Evolutionary conservation across 495 filamentous ascomycete species (phyloP).

Genomic region (Aspergillus affinis): DNA sequence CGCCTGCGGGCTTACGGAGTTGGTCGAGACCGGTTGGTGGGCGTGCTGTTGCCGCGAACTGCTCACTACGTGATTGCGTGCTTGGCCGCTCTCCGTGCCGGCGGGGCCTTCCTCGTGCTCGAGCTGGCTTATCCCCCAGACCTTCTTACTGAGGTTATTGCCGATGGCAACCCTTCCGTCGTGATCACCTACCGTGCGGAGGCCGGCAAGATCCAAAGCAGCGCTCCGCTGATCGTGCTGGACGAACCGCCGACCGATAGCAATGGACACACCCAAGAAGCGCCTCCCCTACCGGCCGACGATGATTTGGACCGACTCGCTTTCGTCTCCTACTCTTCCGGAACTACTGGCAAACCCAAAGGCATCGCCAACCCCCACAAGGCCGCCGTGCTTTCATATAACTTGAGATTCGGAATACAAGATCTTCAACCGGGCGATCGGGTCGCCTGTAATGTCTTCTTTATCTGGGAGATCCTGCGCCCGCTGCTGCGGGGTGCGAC

Average conservation of each 20-base stretch:
- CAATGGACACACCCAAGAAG: constrained; percentile 38
- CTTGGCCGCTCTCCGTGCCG: constrained; percentile 63
- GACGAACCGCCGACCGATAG: constrained; percentile 43
- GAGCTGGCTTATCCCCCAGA: constrained; percentile 67
- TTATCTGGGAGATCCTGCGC: constrained; percentile 72
- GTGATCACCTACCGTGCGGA: constrained; percentile 59
- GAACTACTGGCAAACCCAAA: constrained; percentile 67
- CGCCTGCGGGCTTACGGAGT: constrained; percentile 59
- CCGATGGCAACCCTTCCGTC: constrained; percentile 62
- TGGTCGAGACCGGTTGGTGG: constrained; percentile 60
- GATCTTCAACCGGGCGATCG: constrained; percentile 63
- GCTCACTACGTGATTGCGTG: constrained; percentile 71
- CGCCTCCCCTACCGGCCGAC: constrained; percentile 47
- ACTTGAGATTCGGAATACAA: constrained; percentile 60
- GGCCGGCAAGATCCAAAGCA: constrained; percentile 54
- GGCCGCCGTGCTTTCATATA: constrained; percentile 63
- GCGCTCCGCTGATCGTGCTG: constrained; percentile 54
- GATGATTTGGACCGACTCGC: constrained; percentile 64
- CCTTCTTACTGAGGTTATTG: constrained; percentile 63
- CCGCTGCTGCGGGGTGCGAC: constrained; percentile 68
- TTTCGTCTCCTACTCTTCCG: constrained; percentile 67
- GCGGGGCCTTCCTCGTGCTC: constrained; percentile 68
- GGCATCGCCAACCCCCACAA: constrained; percentile 69
- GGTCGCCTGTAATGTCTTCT: constrained; percentile 73
- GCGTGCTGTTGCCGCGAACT: constrained; percentile 64